Conservation (phyloP, 1,139 yeast species). For the Yamadazyma trypodendri region DNA sequence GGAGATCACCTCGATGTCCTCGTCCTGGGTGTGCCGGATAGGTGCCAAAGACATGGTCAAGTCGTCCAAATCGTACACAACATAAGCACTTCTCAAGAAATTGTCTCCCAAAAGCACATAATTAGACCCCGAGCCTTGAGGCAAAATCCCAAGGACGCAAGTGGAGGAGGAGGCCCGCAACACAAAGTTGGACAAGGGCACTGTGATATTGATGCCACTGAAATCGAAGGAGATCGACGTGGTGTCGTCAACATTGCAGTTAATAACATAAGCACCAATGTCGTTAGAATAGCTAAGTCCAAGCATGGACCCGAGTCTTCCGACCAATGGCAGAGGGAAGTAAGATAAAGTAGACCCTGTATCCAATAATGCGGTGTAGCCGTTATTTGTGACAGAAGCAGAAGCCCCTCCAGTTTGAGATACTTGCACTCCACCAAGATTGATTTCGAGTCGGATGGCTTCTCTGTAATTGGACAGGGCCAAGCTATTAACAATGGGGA, state of each 20-base stretch:
- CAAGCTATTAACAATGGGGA: constrained; percentile 28
- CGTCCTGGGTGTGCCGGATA: constrained; percentile 40
- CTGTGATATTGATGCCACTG: constrained; percentile 34
- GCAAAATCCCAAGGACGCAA: constrained; percentile 32
- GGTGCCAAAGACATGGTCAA: constrained; percentile 68
- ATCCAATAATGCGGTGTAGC: constrained; percentile 38
- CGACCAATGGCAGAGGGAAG: constrained; percentile 27
- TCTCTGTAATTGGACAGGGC: constrained; percentile 16
- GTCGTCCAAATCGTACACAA: constrained; percentile 74
- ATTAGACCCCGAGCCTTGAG: constrained; percentile 18
- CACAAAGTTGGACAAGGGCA: constrained; percentile 33
- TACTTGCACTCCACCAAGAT: constrained; percentile 20
- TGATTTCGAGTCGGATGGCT: constrained; percentile 29
- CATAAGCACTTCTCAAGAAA: constrained; percentile 69
- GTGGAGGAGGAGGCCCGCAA: constrained; percentile 13
- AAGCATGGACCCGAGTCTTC: constrained; percentile 27
- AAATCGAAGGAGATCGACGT: constrained; percentile 34
- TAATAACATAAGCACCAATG: constrained; percentile 25
- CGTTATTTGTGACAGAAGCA: constrained; percentile 16
- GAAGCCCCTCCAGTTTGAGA: constrained; percentile 10
- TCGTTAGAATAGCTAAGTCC: constrained; percentile 22
- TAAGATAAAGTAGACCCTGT: constrained; percentile 43
- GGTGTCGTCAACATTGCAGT: constrained; percentile 19
- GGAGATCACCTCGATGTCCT: constrained; percentile 39
- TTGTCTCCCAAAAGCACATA: constrained; percentile 63